A percentile compares a stretch with the other conserved stretches of the same genome.
Evolutionary conservation across 495 filamentous ascomycete genomes (phyloP).

Genomic region (Talaromyces trachyspermus): DNA sequence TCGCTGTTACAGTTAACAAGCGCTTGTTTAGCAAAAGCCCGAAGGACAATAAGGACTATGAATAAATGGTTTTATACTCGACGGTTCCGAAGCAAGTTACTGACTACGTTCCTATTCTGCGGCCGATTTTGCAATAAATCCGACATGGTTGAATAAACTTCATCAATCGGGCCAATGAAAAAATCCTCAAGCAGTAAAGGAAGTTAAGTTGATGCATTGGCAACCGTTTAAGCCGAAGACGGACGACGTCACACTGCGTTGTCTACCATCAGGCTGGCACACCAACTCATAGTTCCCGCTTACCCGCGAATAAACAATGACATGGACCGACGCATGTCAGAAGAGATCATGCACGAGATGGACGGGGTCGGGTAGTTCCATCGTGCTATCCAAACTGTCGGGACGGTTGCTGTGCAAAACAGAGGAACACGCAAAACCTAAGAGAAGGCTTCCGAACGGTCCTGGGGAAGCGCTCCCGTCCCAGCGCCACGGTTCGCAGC

Average conservation of each 20-base stretch:
- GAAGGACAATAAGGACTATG: too few relatives aligned
- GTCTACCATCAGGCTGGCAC: conserved; percentile 5
- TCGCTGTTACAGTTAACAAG: too few relatives aligned
- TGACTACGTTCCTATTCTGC: too few relatives aligned
- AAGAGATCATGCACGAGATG: conserved; percentile 8
- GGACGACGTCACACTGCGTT: not conserved
- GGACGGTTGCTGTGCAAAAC: conserved; percentile 3
- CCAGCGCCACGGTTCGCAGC: conserved; percentile 9
- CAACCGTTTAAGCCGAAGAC: too few relatives aligned
- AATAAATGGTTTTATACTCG: too few relatives aligned
- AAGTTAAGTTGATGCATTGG: too few relatives aligned
- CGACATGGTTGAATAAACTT: too few relatives aligned
- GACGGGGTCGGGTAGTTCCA: conserved; percentile 7
- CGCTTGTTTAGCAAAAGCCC: too few relatives aligned
- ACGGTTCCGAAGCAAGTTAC: too few relatives aligned
- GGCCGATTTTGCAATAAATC: too few relatives aligned
- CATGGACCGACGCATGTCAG: conserved; percentile 8
- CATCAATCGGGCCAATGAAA: too few relatives aligned
- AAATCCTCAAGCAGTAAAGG: too few relatives aligned
- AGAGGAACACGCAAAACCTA: conserved; percentile 1
- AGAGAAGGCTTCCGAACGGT: not conserved
- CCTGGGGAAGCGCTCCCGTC: not conserved
- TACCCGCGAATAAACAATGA: conserved; percentile 3
- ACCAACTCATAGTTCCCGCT: conserved; percentile 9
- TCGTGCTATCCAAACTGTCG: conserved; percentile 10